These are phyloP conservation scores for Paraphoma sp. DNA, from an alignment of 2,329 filamentous ascomycete genomes.

Conservation along the genomic window DNA sequence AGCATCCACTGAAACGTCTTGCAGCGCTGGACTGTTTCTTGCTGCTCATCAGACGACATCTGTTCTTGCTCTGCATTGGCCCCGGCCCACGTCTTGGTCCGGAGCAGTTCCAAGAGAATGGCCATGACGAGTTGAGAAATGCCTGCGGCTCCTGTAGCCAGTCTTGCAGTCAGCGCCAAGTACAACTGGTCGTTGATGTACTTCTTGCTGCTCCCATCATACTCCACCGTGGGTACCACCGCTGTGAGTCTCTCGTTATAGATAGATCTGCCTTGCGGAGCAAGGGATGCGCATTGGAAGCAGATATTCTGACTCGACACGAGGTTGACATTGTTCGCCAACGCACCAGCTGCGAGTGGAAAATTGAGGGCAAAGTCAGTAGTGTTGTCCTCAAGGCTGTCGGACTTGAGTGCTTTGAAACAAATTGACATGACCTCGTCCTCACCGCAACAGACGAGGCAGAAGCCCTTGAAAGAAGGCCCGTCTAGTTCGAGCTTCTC, in stretches of 20 bases:
- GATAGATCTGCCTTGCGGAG: constrained; percentile 30
- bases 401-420: constrained; percentile 31
- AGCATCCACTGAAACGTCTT: constrained; percentile 39
- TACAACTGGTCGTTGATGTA: constrained; percentile 46
- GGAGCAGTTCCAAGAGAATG: constrained; percentile 32
- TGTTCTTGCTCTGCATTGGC: constrained; percentile 12
- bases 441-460: constrained; percentile 41
- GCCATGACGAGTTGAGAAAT: constrained; percentile 42
- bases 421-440: constrained; percentile 44
- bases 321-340: constrained; percentile 28
- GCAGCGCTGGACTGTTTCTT: constrained; percentile 25
- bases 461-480: constrained; percentile 34
- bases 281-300: constrained; percentile 42
- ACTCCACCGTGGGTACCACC: constrained; percentile 36
- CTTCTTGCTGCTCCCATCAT: constrained; percentile 36
- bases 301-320: constrained; percentile 44
- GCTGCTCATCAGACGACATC: constrained; percentile 11
- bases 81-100: constrained; percentile 38
- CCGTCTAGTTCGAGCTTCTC: constrained; percentile 33
- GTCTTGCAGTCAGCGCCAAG: constrained; percentile 36
- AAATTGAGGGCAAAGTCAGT: constrained; percentile 45
- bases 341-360: constrained; percentile 39
- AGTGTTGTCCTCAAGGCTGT: constrained; percentile 35
- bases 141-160: constrained; percentile 37
- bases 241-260: constrained; percentile 39